These are phyloP conservation scores for Penicillium atrosanguineum DNA, from an alignment of 495 filamentous ascomycete genomes.

Conservation along the genomic window DNA sequence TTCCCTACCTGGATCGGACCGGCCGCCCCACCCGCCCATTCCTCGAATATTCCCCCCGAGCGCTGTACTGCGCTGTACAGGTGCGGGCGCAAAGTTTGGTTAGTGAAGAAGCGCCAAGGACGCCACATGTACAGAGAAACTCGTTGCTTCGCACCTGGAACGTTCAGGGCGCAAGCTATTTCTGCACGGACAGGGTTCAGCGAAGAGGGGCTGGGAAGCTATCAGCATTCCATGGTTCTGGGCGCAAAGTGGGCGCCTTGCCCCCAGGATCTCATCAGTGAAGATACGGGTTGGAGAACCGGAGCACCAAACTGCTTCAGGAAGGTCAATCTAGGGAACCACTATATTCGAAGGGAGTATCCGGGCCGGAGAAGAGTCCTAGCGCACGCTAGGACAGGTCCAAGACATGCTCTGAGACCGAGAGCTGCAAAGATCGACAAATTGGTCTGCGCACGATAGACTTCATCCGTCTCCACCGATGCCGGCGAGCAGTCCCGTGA, in stretches of 20 bases:
- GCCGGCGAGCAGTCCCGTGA: background rate
- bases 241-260: background rate
- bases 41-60: background rate
- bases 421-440: background rate
- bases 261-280: background rate
- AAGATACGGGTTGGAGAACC: background rate
- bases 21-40: no score
- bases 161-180: background rate
- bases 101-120: background rate
- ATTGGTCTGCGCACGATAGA: background rate
- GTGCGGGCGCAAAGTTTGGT: background rate
- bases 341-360: background rate
- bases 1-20: background rate
- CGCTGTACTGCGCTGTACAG: background rate
- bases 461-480: background rate
- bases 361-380: background rate
- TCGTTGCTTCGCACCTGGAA: background rate
- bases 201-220: background rate
- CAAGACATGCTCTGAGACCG: background rate
- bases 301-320: slow-evolving; percentile 7
- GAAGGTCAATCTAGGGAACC: slow-evolving; percentile 2
- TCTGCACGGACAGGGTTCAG: background rate
- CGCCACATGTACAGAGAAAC: no score
- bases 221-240: background rate
- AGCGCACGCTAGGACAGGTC: background rate